Conservation (phyloP, 2,329 filamentous ascomycete genomes). For the Curvularia hawaiiensis region DNA sequence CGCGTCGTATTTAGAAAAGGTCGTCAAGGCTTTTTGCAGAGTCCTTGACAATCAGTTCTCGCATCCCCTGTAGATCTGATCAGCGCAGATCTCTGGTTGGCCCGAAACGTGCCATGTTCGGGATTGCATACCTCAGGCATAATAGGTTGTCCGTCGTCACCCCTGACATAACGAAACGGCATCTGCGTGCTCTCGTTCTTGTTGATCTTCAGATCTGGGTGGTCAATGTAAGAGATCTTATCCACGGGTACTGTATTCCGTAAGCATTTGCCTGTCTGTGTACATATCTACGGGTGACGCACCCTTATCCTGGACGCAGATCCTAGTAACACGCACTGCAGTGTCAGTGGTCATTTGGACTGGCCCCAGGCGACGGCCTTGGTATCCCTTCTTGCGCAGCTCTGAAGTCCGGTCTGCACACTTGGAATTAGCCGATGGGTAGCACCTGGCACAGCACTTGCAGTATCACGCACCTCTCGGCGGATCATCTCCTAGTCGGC, state of each 20-base stretch:
- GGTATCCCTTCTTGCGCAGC: conserved; percentile 89
- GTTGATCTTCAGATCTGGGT: conserved; percentile 87
- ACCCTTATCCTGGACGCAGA: conserved; percentile 86
- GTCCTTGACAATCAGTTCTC: conserved; percentile 90
- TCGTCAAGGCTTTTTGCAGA: conserved; percentile 91
- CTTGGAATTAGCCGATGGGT: conserved; percentile 26
- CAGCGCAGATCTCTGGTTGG: conserved; percentile 22
- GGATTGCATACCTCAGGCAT: conserved; percentile 78
- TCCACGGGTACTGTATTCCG: conserved; percentile 69
- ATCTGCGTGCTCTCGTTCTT: conserved; percentile 95
- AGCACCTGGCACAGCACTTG: background rate
- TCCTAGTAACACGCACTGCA: conserved; percentile 88
- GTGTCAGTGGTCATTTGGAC: conserved; percentile 99
- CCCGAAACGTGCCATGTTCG: conserved; percentile 18
- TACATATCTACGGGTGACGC: conserved; percentile 37
- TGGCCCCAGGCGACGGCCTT: conserved; percentile 83
- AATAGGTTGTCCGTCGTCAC: conserved; percentile 74
- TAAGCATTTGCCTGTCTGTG: conserved; percentile 22
- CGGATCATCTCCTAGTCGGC: conserved; percentile 78
- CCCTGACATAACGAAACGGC: conserved; percentile 95
- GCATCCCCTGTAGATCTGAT: conserved; percentile 73
- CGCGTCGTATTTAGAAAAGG: conserved; percentile 64
- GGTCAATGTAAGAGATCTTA: conserved; percentile 81
- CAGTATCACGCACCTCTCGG: conserved; percentile 71
- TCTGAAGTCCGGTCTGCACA: conserved; percentile 88